Base-by-base conservation (phyloP, 495 filamentous ascomycete species). In the Penicillium antarcticum region DNA sequence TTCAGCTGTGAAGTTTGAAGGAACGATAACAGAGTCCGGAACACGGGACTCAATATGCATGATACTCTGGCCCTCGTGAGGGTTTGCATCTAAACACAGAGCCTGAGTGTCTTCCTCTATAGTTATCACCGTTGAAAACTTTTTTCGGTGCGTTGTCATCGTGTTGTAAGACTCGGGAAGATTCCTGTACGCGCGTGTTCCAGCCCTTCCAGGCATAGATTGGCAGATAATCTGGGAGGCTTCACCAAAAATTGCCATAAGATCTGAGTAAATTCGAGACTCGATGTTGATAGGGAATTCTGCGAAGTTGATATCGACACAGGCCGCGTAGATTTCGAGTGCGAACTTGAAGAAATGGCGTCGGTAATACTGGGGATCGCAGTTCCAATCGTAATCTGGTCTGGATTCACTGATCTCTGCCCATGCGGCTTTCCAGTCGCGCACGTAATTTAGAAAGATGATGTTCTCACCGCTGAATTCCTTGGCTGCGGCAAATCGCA, bases 401-500 rank as follows among this genome's bases (percentile, higher is more conserved):
- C 49, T 34, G 45, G 34, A 19, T 21, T 40, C n/a, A 42, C 3
- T 41, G 21, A 18, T 42, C 18, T 7, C 44, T 18, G 42, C 32
- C 68, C 73, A 76, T 16, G 50, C 42, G 10, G 57, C 39, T 49
- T 75, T 78, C 76, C 78, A 84, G 26, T 76, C 69, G 21, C 73
- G 61, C 16, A 81, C 70, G 40, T 73, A 62, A 6, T 68, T 76
- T 5, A 83, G 66, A 65, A 84, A 84, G 50, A 77, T 67, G 33
- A 84, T 77, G 61, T 82, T 84, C 55, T 83, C 81, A 33, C 76
- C 80, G 12, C 78, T 80, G 58, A 83, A 79, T 48, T 83, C 80
- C 38, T 73, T 72, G 16, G 65, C 67, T 3, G 80, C 76, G 2
- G 80, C 77, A 54, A 81, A 84, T 16, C 70, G 56, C 13, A 78